Conservation (phyloP, 352 stramenopile genomes). For the Peronosclerospora sorghi region DNA sequence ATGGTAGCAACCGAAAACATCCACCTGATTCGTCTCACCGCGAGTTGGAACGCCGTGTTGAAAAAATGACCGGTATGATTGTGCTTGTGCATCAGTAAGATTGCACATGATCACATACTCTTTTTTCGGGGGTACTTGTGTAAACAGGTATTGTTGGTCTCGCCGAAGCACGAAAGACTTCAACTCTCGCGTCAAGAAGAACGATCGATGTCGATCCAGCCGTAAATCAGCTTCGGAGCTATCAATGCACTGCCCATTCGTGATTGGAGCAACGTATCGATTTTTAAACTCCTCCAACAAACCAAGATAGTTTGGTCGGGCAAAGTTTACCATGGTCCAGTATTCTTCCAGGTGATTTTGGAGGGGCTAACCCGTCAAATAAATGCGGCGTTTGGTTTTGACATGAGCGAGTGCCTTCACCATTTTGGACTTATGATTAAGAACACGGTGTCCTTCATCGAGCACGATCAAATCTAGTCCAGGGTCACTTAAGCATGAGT, state of each 20-base stretch:
- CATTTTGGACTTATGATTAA: conserved; percentile 85
- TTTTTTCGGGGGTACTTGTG: conserved; percentile 79
- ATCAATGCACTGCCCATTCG: conserved; percentile 79
- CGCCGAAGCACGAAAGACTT: conserved; percentile 76
- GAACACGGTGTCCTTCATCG: conserved; percentile 84
- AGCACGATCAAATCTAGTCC: conserved; percentile 81
- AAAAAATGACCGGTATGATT: conserved; percentile 68
- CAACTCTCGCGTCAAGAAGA: conserved; percentile 72
- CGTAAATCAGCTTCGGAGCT: conserved; percentile 56
- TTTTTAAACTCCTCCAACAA: conserved; percentile 85
- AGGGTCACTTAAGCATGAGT: conserved; percentile 48
- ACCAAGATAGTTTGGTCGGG: conserved; percentile 65
- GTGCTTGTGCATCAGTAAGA: conserved; percentile 57
- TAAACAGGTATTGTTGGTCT: conserved; percentile 77
- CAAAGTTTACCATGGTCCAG: conserved; percentile 89
- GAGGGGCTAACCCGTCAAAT: conserved; percentile 91
- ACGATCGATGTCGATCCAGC: conserved; percentile 61
- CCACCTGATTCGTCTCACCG: conserved; percentile 36
- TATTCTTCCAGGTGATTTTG: conserved; percentile 94
- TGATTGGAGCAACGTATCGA: conserved; percentile 80
- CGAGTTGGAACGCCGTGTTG: conserved; percentile 40
- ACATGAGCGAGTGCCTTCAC: conserved; percentile 76
- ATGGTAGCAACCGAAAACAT: conserved; percentile 79
- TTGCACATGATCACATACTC: conserved; percentile 83
- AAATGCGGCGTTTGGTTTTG: conserved; percentile 80